Evolutionary conservation across 108 stramenopile genomes (phyloP), one percentile per base, ranked within the genome.

Genomic region (Pseudonitzschia pungens): DNA sequence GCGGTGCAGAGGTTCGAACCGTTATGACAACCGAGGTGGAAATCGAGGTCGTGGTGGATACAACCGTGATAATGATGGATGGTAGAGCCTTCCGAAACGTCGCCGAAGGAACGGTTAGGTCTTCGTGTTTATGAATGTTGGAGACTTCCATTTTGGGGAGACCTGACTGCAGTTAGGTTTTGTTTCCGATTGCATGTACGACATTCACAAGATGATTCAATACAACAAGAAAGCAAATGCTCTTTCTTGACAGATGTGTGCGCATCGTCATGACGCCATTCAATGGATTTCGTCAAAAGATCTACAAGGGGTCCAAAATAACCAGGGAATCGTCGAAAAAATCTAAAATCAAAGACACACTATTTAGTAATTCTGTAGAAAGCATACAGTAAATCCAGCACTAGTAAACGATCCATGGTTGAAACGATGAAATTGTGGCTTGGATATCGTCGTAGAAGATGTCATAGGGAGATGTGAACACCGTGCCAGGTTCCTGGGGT

Each of bases 41-140:
- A 52, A 48, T 66, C 21, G 76, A 64, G 60, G 62, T 33, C 21
- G 52, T 22, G 58, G 64, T 66, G 64, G 73, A 50, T 66, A 66
- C 65, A 59, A 31, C 40, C 6, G 42, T 18, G 71, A 29, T 54
- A 57, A 55, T 28, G 66, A 75, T 72, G 60, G 71, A 32, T 72
- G 71, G 71, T 72, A 64, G 63, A 62, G 21, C 44, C 42, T 22
- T 62, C 36, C 41, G 31, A 28, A 14, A 28, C 40, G 36, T 40
- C 29, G 14, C 31, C 28, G 12, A 33, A 36, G 14, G 24, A 55
- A 10, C 32, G 0, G 60, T 24, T 26, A 16, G 11, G 40, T 62
- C 36, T 20, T 4, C n/a, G 60, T 62, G 16, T 5, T 62, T 62
- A 16, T 62, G 14, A 62, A 21, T 7, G 33, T 33, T 62, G 14